Conservation (phyloP, 2,329 filamentous ascomycete genomes). For the Fusarium sp. region DNA sequence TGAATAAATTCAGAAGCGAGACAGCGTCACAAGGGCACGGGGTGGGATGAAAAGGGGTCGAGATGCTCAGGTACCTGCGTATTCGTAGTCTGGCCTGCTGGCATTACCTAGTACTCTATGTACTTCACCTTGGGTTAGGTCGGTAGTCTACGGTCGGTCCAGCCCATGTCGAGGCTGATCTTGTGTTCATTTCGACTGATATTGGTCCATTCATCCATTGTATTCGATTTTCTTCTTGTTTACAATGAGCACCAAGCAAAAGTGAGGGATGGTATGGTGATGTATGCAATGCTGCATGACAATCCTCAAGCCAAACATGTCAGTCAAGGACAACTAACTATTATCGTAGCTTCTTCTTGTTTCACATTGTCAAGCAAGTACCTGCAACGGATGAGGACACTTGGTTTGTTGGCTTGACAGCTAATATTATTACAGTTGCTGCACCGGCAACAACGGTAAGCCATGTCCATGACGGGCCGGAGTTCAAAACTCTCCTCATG, state of each 20-base stretch:
- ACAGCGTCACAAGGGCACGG: too few relatives aligned
- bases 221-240: background rate
- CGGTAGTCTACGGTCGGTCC: constrained; percentile 22
- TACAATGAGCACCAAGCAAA: background rate
- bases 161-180: constrained; percentile 30
- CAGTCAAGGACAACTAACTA: constrained; percentile 12
- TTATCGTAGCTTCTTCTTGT: constrained; percentile 24
- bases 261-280: background rate
- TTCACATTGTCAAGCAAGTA: constrained; percentile 29
- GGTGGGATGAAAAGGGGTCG: background rate
- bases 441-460: constrained; percentile 20
- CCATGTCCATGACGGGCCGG: constrained; percentile 20
- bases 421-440: constrained; percentile 14
- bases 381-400: constrained; percentile 21
- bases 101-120: too few relatives aligned
- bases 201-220: background rate
- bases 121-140: too few relatives aligned
- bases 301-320: constrained; percentile 25
- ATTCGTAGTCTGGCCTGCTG: constrained; percentile 16
- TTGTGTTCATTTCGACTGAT: constrained; percentile 32
- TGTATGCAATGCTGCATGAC: constrained; percentile 6
- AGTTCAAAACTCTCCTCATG: constrained; percentile 28
- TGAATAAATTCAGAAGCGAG: too few relatives aligned
- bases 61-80: background rate
- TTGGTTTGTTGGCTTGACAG: constrained; percentile 19